Conservation (phyloP, 352 stramenopile species). For the Phytophthora colocasiae region DNA sequence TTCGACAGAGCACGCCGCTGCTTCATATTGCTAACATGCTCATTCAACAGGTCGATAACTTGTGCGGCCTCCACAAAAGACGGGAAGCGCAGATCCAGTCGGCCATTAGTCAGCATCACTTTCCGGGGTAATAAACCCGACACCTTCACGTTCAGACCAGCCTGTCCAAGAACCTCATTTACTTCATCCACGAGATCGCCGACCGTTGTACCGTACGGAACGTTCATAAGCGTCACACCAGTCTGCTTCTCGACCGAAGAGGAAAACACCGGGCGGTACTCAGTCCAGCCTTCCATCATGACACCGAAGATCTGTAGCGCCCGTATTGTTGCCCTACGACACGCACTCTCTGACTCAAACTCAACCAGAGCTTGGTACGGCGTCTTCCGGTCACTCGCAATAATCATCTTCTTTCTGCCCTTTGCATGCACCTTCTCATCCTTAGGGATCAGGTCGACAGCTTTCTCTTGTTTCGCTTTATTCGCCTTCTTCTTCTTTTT, state of each 20-base stretch:
- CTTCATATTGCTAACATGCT: conserved; percentile 63
- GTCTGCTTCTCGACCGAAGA: conserved; percentile 53
- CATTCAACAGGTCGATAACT: conserved; percentile 69
- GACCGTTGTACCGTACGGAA: conserved; percentile 79
- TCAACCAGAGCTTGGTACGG: conserved; percentile 78
- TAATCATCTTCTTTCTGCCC: conserved; percentile 64
- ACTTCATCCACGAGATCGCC: conserved; percentile 65
- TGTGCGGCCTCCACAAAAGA: conserved; percentile 80
- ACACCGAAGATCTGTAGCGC: conserved; percentile 89
- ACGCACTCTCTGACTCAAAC: conserved; percentile 57
- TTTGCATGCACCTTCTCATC: conserved; percentile 31
- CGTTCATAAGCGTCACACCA: conserved; percentile 75
- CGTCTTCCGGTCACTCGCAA: conserved; percentile 82
- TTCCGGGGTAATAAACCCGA: conserved; percentile 60
- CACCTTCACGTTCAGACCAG: conserved; percentile 65
- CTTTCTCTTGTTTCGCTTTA: conserved; percentile 50
- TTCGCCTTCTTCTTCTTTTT: conserved; percentile 45
- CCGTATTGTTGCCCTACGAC: conserved; percentile 70
- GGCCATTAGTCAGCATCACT: conserved; percentile 77
- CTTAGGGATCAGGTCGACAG: conserved; percentile 24
- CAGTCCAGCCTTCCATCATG: conserved; percentile 87
- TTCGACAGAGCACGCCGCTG: conserved; percentile 51
- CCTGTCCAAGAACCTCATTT: conserved; percentile 53
- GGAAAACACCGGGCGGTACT: conserved; percentile 84
- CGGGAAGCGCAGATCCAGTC: conserved; percentile 75